Base-by-base conservation (phyloP, 106 monocot genomes). In the Agapanthus africanus region DNA sequence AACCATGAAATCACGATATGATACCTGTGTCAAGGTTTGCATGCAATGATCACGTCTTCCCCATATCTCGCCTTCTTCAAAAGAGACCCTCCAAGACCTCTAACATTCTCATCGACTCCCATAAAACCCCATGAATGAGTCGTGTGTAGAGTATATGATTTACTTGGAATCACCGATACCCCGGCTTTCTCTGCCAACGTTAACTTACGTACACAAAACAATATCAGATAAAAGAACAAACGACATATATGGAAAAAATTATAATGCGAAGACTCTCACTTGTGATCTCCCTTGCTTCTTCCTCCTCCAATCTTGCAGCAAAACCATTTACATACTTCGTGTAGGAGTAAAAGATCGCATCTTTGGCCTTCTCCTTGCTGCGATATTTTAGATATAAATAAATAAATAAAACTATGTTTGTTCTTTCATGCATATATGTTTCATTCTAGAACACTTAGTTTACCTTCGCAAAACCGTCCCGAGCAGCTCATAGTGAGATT, bases 61-160 rank as follows among this genome's bases (percentile, higher is more conserved):
- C 95, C 95, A 26, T 75, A 95, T 40, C 49, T 81, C 0, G 95
- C 77, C 46, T 85, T 79, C 5, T 23, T 62, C 95, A 91, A 95
- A 0, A 85, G 47, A 7, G 90, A 91, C 0, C 46, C 11, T 34
- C 10, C 14, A 1, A 79, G 75, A n/a, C 88, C 50, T 35, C 18
- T 26, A 23, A 76, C 83, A 37, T 71, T 41, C 41, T 19, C 63
- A 70, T 84, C 78, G 19, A 88, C 63, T 3, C 67, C 70, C 2
- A 88, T 71, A 38, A 90, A 85, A 5, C 72, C 72, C 89, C 89
- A 90, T 39, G 89, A 90, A 13, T 63, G 82, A 26, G 89, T 90
- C 10, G 89, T 90, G 26, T 82, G 89, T 18, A 90, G 82, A 66
- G 80, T 72, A 50, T 56, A 71, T n/a, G 42, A 77, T 70, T 62